phyloP scores from a whole-genome alignment of 305 asterid species.

The Salvia sclarea region DNA sequence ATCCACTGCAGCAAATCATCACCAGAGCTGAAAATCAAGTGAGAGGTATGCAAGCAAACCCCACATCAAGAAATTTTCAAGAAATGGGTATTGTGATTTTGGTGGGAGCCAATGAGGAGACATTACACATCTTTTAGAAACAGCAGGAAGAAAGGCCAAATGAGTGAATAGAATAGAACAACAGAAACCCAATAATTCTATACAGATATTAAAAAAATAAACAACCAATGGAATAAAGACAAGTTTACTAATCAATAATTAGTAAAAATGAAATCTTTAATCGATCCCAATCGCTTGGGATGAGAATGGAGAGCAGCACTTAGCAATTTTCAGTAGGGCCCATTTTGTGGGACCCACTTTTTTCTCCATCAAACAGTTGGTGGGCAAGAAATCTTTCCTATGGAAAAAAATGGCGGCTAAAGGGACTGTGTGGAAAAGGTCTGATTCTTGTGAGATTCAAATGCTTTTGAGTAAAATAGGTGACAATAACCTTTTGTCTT shows the following conservation, averaged over 20 bases:
- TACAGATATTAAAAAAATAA: neutral
- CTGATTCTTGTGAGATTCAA: constrained; percentile 2
- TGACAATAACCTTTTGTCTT: neutral
- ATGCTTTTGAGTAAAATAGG: constrained; percentile 19
- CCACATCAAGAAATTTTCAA: constrained; percentile 36
- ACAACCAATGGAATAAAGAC: neutral
- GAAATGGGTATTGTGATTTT: constrained; percentile 26
- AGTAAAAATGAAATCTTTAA: constrained; percentile 28
- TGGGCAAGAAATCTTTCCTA: constrained; percentile 15
- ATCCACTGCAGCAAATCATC: constrained; percentile 30
- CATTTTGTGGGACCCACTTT: constrained; percentile 32
- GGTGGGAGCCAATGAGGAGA: constrained; percentile 35
- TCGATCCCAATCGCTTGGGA: constrained; percentile 51
- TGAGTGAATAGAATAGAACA: constrained; percentile 28
- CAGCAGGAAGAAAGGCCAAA: constrained; percentile 33
- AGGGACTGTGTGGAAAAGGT: constrained; percentile 1
- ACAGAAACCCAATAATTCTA: constrained; percentile 24
- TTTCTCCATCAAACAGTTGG: constrained; percentile 21
- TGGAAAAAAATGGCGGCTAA: constrained; percentile 35
- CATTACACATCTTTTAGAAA: constrained; percentile 30
- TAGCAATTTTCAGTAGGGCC: constrained; percentile 43
- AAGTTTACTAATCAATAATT: constrained; percentile 29
- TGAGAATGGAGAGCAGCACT: constrained; percentile 48
- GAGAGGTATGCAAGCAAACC: constrained; percentile 13
- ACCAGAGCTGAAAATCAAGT: constrained; percentile 4